phyloP scores from a whole-genome alignment of 257 asterid species.

The Nicotiana paniculata region DNA sequence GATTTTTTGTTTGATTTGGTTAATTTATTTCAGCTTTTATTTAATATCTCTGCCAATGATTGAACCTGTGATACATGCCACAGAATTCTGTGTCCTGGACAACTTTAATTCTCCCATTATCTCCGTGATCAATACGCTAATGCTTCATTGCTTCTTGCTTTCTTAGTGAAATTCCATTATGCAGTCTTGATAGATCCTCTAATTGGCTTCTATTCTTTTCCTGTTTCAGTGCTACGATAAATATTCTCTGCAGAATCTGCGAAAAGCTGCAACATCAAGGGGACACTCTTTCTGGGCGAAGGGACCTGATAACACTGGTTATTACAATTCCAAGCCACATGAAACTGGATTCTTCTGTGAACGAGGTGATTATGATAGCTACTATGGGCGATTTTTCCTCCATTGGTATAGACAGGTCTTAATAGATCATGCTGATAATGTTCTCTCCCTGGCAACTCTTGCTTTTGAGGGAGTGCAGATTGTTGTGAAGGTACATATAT shows the following conservation, averaged over 20 bases:
- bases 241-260: slow-evolving; percentile 47
- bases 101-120: not conserved
- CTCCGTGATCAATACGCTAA: not conserved
- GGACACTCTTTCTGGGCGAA: slow-evolving; percentile 66
- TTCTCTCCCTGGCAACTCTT: slow-evolving; percentile 53
- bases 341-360: slow-evolving; percentile 72
- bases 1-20: not conserved
- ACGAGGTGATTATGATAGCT: slow-evolving; percentile 64
- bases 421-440: slow-evolving; percentile 56
- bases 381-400: slow-evolving; percentile 65
- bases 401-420: slow-evolving; percentile 53
- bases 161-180: not conserved
- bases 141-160: not conserved
- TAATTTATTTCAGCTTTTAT: not conserved
- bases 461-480: slow-evolving; percentile 53
- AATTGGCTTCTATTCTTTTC: slow-evolving; percentile 1
- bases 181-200: not conserved
- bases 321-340: slow-evolving; percentile 58
- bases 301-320: slow-evolving; percentile 68
- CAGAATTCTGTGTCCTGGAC: not conserved
- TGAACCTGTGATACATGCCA: not conserved
- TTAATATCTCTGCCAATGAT: not conserved
- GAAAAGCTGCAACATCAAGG: slow-evolving; percentile 54
- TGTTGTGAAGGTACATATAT: slow-evolving; percentile 48
- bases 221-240: slow-evolving; percentile 56